Evolutionary conservation across 805 yeast genomes (phyloP).

Genomic region (Sugiyamaella chiloensis): DNA sequence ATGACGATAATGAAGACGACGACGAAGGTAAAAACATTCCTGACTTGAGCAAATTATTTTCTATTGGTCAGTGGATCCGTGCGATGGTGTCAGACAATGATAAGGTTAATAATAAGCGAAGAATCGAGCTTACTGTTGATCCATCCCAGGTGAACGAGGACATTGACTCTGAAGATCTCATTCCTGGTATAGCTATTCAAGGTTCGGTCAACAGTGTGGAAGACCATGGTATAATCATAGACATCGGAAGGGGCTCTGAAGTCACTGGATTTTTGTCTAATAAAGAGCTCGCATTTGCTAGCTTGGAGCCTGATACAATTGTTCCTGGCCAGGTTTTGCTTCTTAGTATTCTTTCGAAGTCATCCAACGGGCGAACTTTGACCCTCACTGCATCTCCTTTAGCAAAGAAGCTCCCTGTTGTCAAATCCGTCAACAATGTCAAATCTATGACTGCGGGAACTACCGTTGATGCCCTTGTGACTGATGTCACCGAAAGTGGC

Average conservation of each 20-base stretch:
- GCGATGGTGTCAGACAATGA: constrained; percentile 66
- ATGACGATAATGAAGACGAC: constrained; percentile 41
- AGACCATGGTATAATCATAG: constrained; percentile 86
- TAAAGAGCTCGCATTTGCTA: constrained; percentile 51
- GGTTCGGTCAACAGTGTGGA: constrained; percentile 75
- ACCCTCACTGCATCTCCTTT: constrained; percentile 51
- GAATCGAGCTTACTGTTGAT: constrained; percentile 68
- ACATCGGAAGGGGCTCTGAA: constrained; percentile 53
- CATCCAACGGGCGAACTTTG: constrained; percentile 52
- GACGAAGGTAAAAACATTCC: constrained; percentile 45
- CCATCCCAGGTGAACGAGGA: constrained; percentile 66
- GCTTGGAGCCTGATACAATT: constrained; percentile 37
- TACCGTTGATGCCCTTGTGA: constrained; percentile 67
- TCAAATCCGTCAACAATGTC: constrained; percentile 60
- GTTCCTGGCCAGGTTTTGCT: constrained; percentile 68
- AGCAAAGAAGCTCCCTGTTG: constrained; percentile 45
- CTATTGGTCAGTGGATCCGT: constrained; percentile 80
- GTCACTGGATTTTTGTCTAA: constrained; percentile 71
- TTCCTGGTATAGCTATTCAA: constrained; percentile 63
- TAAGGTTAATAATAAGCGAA: constrained; percentile 48
- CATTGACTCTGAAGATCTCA: constrained; percentile 52
- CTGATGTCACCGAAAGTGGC: constrained; percentile 60
- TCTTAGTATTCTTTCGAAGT: constrained; percentile 50
- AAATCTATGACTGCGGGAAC: constrained; percentile 87
- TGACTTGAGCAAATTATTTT: constrained; percentile 50